Evolutionary conservation across 768 basidiomycete genomes (phyloP).

Genomic region (Mycena pura): DNA sequence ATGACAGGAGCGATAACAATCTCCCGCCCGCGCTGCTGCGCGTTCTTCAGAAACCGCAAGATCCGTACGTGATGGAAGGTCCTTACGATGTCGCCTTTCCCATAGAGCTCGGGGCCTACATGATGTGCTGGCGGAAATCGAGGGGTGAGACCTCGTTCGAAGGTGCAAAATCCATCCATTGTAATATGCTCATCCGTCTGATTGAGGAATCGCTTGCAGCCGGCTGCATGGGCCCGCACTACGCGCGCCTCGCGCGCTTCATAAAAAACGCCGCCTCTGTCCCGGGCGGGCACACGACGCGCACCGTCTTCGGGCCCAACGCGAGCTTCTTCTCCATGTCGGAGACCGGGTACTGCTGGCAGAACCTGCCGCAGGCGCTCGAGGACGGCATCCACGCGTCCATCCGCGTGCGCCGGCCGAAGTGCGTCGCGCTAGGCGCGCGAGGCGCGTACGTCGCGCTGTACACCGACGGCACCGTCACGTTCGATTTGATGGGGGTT

Average conservation of each 20-base stretch:
- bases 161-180: background rate
- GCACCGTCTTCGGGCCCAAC: constrained; percentile 14
- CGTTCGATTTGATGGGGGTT: constrained; percentile 7
- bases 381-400: constrained; percentile 10
- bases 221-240: background rate
- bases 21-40: background rate
- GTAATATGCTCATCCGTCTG: too few species aligned
- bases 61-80: constrained; percentile 6
- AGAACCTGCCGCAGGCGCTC: constrained; percentile 5
- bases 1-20: constrained; percentile 7
- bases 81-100: constrained; percentile 21
- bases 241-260: constrained; percentile 10
- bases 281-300: background rate
- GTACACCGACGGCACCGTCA: constrained; percentile 18
- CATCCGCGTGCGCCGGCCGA: constrained; percentile 1
- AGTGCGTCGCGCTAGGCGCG: constrained; percentile 9
- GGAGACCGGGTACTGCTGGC: constrained; percentile 10
- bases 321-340: constrained; percentile 17
- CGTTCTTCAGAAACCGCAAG: background rate
- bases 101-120: constrained; percentile 2
- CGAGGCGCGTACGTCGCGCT: constrained; percentile 15
- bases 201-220: too few species aligned
- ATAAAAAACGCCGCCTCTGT: background rate
- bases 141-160: constrained; percentile 6
- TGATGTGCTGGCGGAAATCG: constrained; percentile 6